phyloP scores from a whole-genome alignment of 208 protist species.

The Leishmania amazonensis region DNA sequence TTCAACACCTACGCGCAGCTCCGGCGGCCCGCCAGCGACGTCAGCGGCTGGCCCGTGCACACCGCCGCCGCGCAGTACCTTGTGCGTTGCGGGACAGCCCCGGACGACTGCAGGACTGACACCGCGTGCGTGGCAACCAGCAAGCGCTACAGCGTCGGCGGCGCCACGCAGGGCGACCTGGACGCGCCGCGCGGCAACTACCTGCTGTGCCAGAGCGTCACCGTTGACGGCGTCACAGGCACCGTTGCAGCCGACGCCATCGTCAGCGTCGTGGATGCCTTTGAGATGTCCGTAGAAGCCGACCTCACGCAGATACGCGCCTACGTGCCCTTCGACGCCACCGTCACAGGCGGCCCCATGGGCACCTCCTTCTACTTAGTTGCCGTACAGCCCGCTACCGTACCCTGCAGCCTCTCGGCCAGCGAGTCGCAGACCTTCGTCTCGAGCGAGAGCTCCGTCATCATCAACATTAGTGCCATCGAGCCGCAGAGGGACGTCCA shows the following conservation, averaged over 20 bases:
- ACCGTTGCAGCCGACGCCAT: conserved; percentile 33
- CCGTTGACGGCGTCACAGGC: neutral
- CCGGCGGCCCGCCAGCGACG: conserved; percentile 25
- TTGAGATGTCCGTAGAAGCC: conserved; percentile 22
- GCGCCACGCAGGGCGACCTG: conserved; percentile 12
- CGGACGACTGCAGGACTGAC: conserved; percentile 10
- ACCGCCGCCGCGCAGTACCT: conserved; percentile 39
- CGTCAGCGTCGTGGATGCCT: conserved; percentile 39
- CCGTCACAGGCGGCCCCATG: conserved; percentile 27
- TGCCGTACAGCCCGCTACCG: conserved; percentile 22
- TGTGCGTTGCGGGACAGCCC: conserved; percentile 27
- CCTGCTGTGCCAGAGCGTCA: conserved; percentile 53
- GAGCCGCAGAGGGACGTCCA: conserved; percentile 6
- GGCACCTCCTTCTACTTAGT: conserved; percentile 5
- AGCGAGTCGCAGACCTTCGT: conserved; percentile 11
- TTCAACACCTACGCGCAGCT: neutral
- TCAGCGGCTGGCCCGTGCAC: conserved; percentile 38
- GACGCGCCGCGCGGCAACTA: conserved; percentile 32
- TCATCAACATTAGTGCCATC: conserved; percentile 12
- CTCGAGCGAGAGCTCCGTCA: conserved; percentile 11
- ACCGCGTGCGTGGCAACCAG: conserved; percentile 24
- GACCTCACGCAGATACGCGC: conserved; percentile 29
- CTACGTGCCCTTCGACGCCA: conserved; percentile 31
- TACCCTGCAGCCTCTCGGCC: conserved; percentile 18
- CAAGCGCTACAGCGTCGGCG: conserved; percentile 33